Percentiles rank a stretch among this genome's conserved stretches.
Evolutionary conservation across 345 rosid genomes (phyloP).

Genomic region (Pelargonium nanum): DNA sequence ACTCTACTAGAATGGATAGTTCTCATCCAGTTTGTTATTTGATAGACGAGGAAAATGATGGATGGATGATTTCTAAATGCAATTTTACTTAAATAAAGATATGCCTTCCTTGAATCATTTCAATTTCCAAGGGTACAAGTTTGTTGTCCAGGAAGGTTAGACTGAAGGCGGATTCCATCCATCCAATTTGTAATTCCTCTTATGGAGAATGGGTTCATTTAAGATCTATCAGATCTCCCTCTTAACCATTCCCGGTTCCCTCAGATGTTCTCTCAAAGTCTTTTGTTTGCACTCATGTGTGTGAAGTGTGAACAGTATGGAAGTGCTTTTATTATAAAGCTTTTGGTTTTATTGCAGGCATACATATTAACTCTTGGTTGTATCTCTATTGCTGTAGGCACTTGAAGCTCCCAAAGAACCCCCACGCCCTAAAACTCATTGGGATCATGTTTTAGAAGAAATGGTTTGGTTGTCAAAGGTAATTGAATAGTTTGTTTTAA

Average conservation of each 20-base stretch:
- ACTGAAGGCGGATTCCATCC: not conserved
- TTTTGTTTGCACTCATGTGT: not conserved
- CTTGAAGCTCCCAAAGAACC: conserved; percentile 95
- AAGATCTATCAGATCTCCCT: not conserved
- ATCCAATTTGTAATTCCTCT: not conserved
- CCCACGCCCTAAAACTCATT: conserved; percentile 83
- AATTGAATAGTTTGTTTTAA: conserved; percentile 12
- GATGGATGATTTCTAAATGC: not conserved
- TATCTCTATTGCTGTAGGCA: conserved; percentile 34
- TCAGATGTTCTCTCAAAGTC: not conserved
- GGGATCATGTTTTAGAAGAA: conserved; percentile 99
- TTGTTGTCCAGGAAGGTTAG: not conserved
- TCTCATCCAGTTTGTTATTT: not conserved
- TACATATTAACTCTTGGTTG: conserved; percentile 3
- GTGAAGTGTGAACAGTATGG: not conserved
- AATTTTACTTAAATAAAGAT: not conserved
- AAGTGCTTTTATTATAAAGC: not conserved
- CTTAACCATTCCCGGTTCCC: not conserved
- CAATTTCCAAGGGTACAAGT: not conserved
- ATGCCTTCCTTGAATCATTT: not conserved
- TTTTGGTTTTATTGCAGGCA: conserved; percentile 1
- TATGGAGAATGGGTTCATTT: not conserved
- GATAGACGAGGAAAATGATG: not conserved
- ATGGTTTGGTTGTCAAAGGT: conserved; percentile 99
- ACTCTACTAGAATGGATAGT: not conserved